Evolutionary conservation across 75 land plant genomes (phyloP).

Genomic region (Picea sitchensis): DNA sequence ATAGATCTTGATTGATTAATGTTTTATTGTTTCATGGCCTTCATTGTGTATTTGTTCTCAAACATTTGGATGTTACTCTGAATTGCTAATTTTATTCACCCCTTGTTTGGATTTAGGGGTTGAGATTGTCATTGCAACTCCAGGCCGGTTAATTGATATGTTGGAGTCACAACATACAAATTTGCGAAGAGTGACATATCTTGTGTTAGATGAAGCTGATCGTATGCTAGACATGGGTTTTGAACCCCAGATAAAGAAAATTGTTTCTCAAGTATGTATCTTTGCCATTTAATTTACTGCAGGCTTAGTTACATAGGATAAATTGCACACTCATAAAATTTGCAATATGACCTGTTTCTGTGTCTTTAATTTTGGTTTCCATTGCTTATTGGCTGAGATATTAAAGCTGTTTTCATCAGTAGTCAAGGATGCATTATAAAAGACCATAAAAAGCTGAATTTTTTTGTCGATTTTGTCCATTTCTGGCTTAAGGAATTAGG

Average conservation of each 20-base stretch:
- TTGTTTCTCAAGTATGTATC: constrained; percentile 80
- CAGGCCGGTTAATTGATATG: constrained; percentile 98
- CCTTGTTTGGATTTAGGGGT: constrained; percentile 51
- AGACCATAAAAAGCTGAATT: too few relatives aligned
- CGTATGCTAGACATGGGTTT: constrained; percentile 99
- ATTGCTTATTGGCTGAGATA: neutral
- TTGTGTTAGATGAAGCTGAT: constrained; percentile 99
- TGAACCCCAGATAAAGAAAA: constrained; percentile 95
- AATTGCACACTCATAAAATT: too few relatives aligned
- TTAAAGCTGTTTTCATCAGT: neutral
- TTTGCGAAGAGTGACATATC: constrained; percentile 92
- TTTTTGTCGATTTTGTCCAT: neutral
- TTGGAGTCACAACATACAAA: constrained; percentile 90
- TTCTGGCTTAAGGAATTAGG: neutral
- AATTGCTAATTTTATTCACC: neutral
- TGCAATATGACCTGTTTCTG: neutral
- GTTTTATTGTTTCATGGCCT: constrained; percentile 1
- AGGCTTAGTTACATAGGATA: too few relatives aligned
- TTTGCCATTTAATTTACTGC: neutral
- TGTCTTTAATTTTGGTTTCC: neutral
- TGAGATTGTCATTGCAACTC: constrained; percentile 99
- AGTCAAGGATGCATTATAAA: neutral
- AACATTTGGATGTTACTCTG: neutral
- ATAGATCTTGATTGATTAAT: neutral
- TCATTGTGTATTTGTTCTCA: neutral